These are phyloP conservation scores for Zasmidium angulare DNA, from an alignment of 2,329 filamentous ascomycete species.

Conservation along the genomic window DNA sequence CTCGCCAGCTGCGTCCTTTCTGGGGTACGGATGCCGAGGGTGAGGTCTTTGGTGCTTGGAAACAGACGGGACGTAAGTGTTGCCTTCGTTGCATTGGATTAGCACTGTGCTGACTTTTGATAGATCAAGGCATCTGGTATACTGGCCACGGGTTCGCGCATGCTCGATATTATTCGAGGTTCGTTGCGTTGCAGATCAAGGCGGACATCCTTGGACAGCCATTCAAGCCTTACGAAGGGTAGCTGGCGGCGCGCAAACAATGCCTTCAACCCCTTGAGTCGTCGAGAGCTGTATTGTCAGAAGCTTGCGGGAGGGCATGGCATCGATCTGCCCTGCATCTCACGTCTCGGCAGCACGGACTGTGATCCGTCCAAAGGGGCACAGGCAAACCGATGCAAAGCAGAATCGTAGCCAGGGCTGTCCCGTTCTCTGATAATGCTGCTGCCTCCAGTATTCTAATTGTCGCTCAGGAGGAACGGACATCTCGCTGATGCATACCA, in stretches of 20 bases:
- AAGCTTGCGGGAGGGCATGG: too few species aligned
- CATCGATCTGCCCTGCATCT: too few species aligned
- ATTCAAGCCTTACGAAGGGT: conserved; percentile 34
- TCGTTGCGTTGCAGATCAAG: conserved; percentile 49
- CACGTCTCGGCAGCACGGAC: too few species aligned
- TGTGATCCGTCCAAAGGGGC: too few species aligned
- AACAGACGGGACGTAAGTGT: conserved; percentile 37
- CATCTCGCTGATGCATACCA: too few species aligned
- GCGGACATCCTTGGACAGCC: conserved; percentile 28
- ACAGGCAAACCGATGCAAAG: too few species aligned
- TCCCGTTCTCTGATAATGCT: too few species aligned
- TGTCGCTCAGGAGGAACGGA: too few species aligned
- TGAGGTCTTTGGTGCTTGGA: conserved; percentile 46
- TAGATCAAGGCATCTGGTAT: conserved; percentile 45
- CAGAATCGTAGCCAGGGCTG: too few species aligned
- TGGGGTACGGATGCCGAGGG: conserved; percentile 49
- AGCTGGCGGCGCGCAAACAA: background rate
- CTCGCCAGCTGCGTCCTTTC: conserved; percentile 41
- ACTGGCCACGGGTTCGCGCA: conserved; percentile 46
- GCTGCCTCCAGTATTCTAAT: too few species aligned
- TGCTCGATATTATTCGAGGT: conserved; percentile 49
- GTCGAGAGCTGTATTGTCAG: too few species aligned
- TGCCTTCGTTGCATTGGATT: background rate
- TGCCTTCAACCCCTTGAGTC: too few species aligned
- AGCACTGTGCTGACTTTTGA: background rate